Evolutionary conservation across 768 basidiomycete genomes (phyloP).

Genomic region (Suillus occidentalis): DNA sequence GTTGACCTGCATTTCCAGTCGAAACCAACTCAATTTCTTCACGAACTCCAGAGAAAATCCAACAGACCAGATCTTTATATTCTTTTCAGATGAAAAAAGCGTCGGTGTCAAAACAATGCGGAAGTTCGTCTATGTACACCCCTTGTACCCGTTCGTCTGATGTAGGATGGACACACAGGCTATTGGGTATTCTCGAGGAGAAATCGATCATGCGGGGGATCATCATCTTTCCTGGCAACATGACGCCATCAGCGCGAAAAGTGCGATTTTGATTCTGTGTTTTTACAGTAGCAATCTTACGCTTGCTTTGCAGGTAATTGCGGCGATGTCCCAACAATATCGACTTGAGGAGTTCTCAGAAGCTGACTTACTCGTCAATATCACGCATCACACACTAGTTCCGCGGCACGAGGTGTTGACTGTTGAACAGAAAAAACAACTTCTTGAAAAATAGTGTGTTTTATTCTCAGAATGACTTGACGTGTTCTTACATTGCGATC

Average conservation of each 20-base stretch:
- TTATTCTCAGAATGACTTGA: slow-evolving; percentile 8
- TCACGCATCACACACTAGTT: slow-evolving; percentile 93
- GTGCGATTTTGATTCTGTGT: slow-evolving; percentile 39
- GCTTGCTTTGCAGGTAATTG: slow-evolving; percentile 67
- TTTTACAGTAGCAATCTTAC: not conserved
- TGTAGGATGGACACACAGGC: slow-evolving; percentile 42
- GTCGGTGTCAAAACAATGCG: slow-evolving; percentile 98
- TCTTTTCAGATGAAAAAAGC: slow-evolving; percentile 93
- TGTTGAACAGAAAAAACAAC: slow-evolving; percentile 78
- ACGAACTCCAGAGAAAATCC: slow-evolving; percentile 69
- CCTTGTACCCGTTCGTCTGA: not conserved
- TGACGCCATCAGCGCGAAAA: slow-evolving; percentile 97
- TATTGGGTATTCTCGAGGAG: slow-evolving; percentile 88
- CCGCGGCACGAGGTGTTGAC: slow-evolving; percentile 89
- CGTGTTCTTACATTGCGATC: slow-evolving; percentile 5
- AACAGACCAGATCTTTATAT: slow-evolving; percentile 85
- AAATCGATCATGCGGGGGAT: slow-evolving; percentile 88
- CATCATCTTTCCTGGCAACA: slow-evolving; percentile 92
- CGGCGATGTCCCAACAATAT: slow-evolving; percentile 84
- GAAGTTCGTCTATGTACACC: slow-evolving; percentile 59
- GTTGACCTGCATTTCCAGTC: slow-evolving; percentile 48
- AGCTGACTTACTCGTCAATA: slow-evolving; percentile 94
- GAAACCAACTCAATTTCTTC: slow-evolving; percentile 87
- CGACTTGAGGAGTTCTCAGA: slow-evolving; percentile 96
- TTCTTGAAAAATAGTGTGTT: slow-evolving; percentile 92